Evolutionary conservation across 345 rosid species (phyloP), one percentile per base, ranked within the genome.

Genomic region (Gynandropsis gynandra): DNA sequence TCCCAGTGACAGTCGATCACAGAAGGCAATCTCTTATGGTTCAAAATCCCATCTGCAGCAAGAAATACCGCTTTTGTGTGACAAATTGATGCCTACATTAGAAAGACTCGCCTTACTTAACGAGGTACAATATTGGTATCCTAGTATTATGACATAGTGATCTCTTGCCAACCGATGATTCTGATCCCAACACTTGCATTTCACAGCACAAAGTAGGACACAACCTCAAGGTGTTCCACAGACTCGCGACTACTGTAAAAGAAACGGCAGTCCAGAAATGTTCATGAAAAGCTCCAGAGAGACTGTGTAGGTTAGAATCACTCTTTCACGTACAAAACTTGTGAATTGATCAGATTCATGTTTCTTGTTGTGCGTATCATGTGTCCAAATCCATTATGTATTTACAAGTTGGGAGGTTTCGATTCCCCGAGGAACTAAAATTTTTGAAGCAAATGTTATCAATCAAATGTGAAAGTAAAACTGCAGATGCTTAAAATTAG

Each of bases 41-140:
- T 35, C 58, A 21, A 59, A 69, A 53, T 60, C 78, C 3, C 79
- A 78, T 54, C 35, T 16, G 3, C 76, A 60, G 52, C 72, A 74
- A 16, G 87, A 77, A 37, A 36, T 68, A 16, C 58, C 78, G 51
- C 54, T 59, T 37, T 63, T 87, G 41, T 77, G 83, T 40, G 81
- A 75, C 63, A 78, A 73, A 56, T 61, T 92, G 53, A 67, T 81
- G 62, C 77, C 95, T 45, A 71, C 74, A 29, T 72, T 82, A 50
- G 98, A 92, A 64, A 81, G 82, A 54, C 95, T 92, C 15, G 89
- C 76, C 56, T 67, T 77, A 64, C 75, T 87, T 19, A 82, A 73
- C 38, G 96, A 92, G 96, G 98, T 87, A 80, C 16, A 61, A 38
- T 29, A 19, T 39, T 1, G 29, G 18, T 50, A 8, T 37, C 8